Evolutionary conservation across 768 basidiomycete species (phyloP).

Genomic region (Mycena epipterygia): DNA sequence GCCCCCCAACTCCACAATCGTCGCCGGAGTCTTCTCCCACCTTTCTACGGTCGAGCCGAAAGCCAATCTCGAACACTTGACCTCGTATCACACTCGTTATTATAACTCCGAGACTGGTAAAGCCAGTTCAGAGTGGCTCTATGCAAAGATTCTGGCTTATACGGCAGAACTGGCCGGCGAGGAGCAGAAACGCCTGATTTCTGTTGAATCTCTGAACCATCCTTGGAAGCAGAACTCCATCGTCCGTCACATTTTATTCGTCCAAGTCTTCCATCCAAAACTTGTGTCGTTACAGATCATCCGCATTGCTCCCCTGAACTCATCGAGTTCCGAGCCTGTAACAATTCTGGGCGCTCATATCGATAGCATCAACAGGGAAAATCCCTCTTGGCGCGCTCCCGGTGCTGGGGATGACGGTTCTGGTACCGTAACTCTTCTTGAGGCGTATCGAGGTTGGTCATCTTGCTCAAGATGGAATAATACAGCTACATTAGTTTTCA

Average conservation of each 20-base stretch:
- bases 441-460: slow-evolving; percentile 43
- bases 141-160: slow-evolving; percentile 22
- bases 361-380: slow-evolving; percentile 42
- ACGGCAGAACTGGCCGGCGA: slow-evolving; percentile 25
- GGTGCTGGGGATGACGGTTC: slow-evolving; percentile 56
- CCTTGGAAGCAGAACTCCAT: slow-evolving; percentile 31
- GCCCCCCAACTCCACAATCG: slow-evolving; percentile 30
- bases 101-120: slow-evolving; percentile 45
- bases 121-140: slow-evolving; percentile 29
- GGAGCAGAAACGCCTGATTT: slow-evolving; percentile 18
- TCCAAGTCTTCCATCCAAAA: neutral
- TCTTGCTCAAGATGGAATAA: neutral
- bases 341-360: slow-evolving; percentile 43
- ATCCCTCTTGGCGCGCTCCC: slow-evolving; percentile 42
- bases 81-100: slow-evolving; percentile 64
- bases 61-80: slow-evolving; percentile 60
- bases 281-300: slow-evolving; percentile 15
- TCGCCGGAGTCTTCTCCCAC: slow-evolving; percentile 10
- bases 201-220: slow-evolving; percentile 22
- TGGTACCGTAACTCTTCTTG: slow-evolving; percentile 47
- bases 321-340: slow-evolving; percentile 14
- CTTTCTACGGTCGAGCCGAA: slow-evolving; percentile 52
- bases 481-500: neutral
- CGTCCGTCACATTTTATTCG: neutral
- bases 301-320: slow-evolving; percentile 9